Conservation (phyloP, 192 early-diverging fungal genomes). For the Pilobolus umbonatus region DNA sequence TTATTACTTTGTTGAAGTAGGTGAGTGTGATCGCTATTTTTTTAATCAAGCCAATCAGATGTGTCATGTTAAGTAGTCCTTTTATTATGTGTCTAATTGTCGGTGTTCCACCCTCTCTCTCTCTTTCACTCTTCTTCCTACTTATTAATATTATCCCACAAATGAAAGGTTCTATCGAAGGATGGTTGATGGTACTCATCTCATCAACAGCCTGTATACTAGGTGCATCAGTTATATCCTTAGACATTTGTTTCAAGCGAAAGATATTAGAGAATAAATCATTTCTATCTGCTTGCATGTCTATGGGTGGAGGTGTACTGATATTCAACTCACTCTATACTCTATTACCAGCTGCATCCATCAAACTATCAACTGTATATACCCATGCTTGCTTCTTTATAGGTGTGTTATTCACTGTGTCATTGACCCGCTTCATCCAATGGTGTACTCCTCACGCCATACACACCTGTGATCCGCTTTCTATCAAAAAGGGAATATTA, state of each 20-base stretch:
- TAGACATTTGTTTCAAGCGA: neutral
- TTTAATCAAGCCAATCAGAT: no score
- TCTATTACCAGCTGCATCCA: slow-evolving; percentile 22
- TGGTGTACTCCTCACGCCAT: slow-evolving; percentile 23
- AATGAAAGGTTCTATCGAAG: slow-evolving; percentile 7
- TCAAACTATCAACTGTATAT: slow-evolving; percentile 9
- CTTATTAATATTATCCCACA: neutral
- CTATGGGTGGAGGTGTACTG: slow-evolving; percentile 26
- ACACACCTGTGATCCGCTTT: slow-evolving; percentile 17
- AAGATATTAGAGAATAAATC: neutral
- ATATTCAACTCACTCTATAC: slow-evolving; percentile 27
- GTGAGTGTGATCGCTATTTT: no score
- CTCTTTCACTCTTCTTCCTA: neutral
- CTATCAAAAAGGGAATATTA: neutral
- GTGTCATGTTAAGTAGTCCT: no score
- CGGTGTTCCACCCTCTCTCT: neutral
- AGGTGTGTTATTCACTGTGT: slow-evolving; percentile 24
- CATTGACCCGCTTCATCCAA: slow-evolving; percentile 21
- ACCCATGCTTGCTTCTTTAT: slow-evolving; percentile 17
- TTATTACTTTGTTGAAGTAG: no score
- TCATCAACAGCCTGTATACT: slow-evolving; percentile 30
- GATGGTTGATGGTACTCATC: slow-evolving; percentile 22
- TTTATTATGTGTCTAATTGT: no score
- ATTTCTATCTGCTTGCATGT: slow-evolving; percentile 22
- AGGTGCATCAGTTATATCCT: slow-evolving; percentile 10